A percentile compares a stretch with the other conserved stretches of the same genome.
Conservation (phyloP, 805 yeast species). For the Grigorovia yakushimaensis region DNA sequence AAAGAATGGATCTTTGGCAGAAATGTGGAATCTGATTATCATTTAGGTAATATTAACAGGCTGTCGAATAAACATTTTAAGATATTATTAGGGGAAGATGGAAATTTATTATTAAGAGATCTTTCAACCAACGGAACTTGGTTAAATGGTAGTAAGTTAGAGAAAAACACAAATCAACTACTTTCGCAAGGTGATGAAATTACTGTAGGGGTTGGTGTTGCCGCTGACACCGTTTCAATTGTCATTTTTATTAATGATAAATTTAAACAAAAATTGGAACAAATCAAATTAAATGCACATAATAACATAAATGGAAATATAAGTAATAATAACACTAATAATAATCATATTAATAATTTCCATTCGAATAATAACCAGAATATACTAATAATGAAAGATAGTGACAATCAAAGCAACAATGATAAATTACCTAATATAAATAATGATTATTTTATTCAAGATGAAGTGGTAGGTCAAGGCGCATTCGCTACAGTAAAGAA, state of each 20-base stretch:
- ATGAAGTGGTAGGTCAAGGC: conserved; percentile 92
- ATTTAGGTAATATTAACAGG: conserved; percentile 50
- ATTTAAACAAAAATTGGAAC: conserved; percentile 22
- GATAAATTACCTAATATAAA: conserved; percentile 30
- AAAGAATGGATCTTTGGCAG: conserved; percentile 70
- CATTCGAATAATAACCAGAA: background rate
- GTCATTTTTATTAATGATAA: conserved; percentile 36
- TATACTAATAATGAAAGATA: background rate
- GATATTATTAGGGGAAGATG: conserved; percentile 55
- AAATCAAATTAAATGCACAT: conserved; percentile 7
- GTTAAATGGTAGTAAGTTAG: conserved; percentile 63
- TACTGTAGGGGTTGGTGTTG: conserved; percentile 78
- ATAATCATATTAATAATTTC: background rate
- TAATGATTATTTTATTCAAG: conserved; percentile 64
- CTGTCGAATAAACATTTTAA: conserved; percentile 68
- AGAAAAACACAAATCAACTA: conserved; percentile 69
- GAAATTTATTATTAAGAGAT: conserved; percentile 45
- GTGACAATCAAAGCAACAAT: background rate
- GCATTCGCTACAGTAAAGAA: conserved; percentile 94
- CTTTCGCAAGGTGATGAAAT: conserved; percentile 90
- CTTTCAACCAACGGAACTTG: conserved; percentile 88
- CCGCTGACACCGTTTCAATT: conserved; percentile 49
- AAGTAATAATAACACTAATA: background rate
- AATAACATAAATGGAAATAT: background rate
- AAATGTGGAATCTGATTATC: conserved; percentile 50